Evolutionary conservation across 345 rosid genomes (phyloP), one percentile per base, ranked within the genome.

Genomic region (Brassica juncea): DNA sequence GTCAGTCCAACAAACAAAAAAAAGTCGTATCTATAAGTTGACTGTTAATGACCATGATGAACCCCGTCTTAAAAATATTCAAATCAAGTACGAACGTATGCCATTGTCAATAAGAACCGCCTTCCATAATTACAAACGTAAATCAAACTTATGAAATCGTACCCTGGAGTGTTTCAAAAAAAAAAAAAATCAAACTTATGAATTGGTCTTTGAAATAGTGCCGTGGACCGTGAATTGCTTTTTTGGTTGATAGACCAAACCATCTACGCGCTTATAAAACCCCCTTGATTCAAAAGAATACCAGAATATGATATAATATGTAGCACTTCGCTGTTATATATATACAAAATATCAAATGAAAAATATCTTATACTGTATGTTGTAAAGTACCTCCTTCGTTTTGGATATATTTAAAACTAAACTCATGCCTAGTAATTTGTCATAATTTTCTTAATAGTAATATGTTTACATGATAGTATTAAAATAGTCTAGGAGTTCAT

Each of bases 151-250:
- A 37, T 15, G 72, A 74, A 66, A 19, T 19, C 19, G 19, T 19
- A 19, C 19, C 19, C 19, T 19, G 19, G 19, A 19, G 19, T 19
- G 19, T 19, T 19, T 19, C 19, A 19, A 19, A 19, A 19, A 32
- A 32, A 32, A 32, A 31, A 31, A 32, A 32, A 32, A 32, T 4
- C 64, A 65, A 74, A 54, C 12, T 55, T 55, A 35, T n/a, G 71
- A 75, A 68, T 15, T 47, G 68, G 79, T 76, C 79, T 68, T 76
- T 73, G 11, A 7, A 59, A 23, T 58, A 68, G n/a, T 59, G 79
- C 60, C 72, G 32, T 55, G 30, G 73, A 54, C 28, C 64, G 11
- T 75, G 72, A 7, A 75, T 63, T 34, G 21, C 10, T 3, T 8
- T 35, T 25, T 39, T 16, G 59, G 16, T 57, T 54, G 72, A 55